Evolutionary conservation across 2,329 filamentous ascomycete species (phyloP).

Genomic region (Colletotrichum sp.): DNA sequence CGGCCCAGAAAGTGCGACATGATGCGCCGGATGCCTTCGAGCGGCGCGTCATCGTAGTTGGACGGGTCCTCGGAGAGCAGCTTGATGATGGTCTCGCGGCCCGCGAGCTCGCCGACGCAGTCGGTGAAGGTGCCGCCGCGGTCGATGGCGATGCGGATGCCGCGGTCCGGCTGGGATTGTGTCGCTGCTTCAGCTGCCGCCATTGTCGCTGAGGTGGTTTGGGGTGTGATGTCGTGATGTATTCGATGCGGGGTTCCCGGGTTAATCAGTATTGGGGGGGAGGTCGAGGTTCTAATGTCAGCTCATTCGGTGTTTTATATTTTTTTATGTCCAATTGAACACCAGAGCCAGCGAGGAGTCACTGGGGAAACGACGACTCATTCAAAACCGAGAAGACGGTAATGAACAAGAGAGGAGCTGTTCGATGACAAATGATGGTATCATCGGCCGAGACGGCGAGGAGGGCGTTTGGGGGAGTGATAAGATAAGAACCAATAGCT

Average conservation of each 20-base stretch:
- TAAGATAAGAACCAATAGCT: constrained; percentile 12
- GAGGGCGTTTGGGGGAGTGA: not conserved
- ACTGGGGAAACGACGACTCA: not conserved
- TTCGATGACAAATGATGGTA: constrained; percentile 9
- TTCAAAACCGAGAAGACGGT: not conserved
- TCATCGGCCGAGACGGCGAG: not conserved
- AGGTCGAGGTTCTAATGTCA: not conserved
- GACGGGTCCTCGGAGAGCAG: constrained; percentile 87
- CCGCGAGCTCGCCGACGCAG: constrained; percentile 81
- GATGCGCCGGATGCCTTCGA: constrained; percentile 88
- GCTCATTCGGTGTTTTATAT: not conserved
- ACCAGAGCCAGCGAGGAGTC: not conserved
- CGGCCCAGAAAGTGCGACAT: constrained; percentile 77
- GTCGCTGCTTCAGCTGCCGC: constrained; percentile 25
- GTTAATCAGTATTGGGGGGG: not conserved
- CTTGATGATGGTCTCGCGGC: constrained; percentile 85
- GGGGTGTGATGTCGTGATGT: not conserved
- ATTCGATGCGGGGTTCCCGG: not conserved
- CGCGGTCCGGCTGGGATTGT: constrained; percentile 44
- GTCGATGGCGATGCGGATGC: constrained; percentile 77
- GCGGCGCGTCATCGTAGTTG: constrained; percentile 89
- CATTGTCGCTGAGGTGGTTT: constrained; percentile 32
- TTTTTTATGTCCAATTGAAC: not conserved
- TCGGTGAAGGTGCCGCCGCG: constrained; percentile 93
- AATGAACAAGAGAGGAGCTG: not conserved